Percentiles rank a stretch among this genome's conserved stretches.
Conservation (phyloP, 2,329 filamentous ascomycete genomes). For the Neofusicoccum umdonicola region DNA sequence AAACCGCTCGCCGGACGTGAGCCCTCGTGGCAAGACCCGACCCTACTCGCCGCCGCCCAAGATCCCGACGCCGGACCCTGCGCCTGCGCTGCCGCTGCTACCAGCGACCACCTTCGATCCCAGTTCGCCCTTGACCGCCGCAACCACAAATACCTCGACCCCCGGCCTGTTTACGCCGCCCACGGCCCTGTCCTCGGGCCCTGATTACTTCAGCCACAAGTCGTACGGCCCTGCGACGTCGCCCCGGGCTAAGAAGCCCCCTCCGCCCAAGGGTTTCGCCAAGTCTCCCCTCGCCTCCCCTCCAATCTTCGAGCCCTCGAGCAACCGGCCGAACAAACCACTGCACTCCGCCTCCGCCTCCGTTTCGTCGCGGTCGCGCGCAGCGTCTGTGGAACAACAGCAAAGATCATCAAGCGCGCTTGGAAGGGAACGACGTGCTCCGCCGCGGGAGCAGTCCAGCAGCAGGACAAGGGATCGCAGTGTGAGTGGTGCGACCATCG, state of each 20-base stretch:
- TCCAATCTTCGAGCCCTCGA: conserved; percentile 23
- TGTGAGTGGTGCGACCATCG: conserved; percentile 13
- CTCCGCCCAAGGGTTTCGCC: conserved; percentile 21
- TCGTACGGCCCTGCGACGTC: conserved; percentile 26
- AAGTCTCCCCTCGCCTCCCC: conserved; percentile 36
- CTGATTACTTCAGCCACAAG: conserved; percentile 40
- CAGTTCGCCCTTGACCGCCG: conserved; percentile 33
- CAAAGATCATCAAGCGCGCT: conserved; percentile 8
- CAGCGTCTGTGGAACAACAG: conserved; percentile 2
- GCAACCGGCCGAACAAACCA: background rate
- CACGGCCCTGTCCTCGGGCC: conserved; percentile 23
- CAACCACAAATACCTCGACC: background rate
- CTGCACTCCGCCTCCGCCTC: conserved; percentile 5
- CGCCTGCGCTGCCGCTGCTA: conserved; percentile 33
- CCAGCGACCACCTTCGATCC: conserved; percentile 38
- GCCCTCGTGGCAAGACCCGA: conserved; percentile 32
- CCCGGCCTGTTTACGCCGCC: conserved; percentile 30
- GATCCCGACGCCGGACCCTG: conserved; percentile 32
- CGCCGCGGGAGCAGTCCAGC: background rate
- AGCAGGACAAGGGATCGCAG: conserved; percentile 13
- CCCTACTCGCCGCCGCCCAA: conserved; percentile 32
- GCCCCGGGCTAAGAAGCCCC: conserved; percentile 25
- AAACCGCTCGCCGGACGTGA: conserved; percentile 38
- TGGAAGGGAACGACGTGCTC: background rate
- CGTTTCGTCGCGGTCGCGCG: conserved; percentile 4